These are phyloP conservation scores for Sphaerosporella brunnea DNA, from an alignment of 495 filamentous ascomycete genomes.

Conservation along the genomic window DNA sequence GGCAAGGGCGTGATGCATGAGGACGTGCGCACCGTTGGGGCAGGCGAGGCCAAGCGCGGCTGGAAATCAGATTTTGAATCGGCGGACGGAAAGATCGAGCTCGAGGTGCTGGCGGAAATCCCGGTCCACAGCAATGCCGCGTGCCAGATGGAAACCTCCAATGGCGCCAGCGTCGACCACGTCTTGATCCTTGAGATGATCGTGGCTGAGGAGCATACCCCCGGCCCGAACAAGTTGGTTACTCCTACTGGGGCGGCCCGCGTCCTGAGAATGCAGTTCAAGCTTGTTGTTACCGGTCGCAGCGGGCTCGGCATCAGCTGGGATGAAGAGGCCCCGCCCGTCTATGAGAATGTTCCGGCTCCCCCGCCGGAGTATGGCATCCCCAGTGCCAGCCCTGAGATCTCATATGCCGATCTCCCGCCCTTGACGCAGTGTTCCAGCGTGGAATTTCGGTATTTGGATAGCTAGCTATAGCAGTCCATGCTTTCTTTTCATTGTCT, in stretches of 20 bases:
- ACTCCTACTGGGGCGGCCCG: constrained; percentile 81
- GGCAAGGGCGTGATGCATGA: constrained; percentile 64
- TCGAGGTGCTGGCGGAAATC: constrained; percentile 63
- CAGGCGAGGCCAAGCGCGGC: constrained; percentile 59
- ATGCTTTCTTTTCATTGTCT: too few relatives aligned
- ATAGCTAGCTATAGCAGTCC: too few relatives aligned
- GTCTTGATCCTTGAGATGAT: constrained; percentile 83
- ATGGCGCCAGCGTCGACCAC: constrained; percentile 63
- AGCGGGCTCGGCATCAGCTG: constrained; percentile 82
- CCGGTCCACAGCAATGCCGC: constrained; percentile 29
- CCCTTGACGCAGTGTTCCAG: too few relatives aligned
- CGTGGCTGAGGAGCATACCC: constrained; percentile 56
- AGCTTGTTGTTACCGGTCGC: constrained; percentile 59
- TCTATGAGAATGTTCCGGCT: constrained; percentile 85
- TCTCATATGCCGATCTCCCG: not conserved
- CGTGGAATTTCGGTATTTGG: too few relatives aligned
- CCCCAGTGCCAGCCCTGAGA: not conserved
- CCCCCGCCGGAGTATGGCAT: constrained; percentile 58
- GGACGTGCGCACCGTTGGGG: constrained; percentile 55
- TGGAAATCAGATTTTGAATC: constrained; percentile 89
- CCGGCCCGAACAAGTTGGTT: constrained; percentile 25
- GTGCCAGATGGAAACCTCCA: constrained; percentile 65
- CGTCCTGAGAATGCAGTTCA: constrained; percentile 87
- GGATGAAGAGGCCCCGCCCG: constrained; percentile 89
- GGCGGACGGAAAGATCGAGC: constrained; percentile 53